Evolutionary conservation across 2,329 filamentous ascomycete species (phyloP), one percentile per base, ranked within the genome.

Genomic region (Cladosporium sp.): DNA sequence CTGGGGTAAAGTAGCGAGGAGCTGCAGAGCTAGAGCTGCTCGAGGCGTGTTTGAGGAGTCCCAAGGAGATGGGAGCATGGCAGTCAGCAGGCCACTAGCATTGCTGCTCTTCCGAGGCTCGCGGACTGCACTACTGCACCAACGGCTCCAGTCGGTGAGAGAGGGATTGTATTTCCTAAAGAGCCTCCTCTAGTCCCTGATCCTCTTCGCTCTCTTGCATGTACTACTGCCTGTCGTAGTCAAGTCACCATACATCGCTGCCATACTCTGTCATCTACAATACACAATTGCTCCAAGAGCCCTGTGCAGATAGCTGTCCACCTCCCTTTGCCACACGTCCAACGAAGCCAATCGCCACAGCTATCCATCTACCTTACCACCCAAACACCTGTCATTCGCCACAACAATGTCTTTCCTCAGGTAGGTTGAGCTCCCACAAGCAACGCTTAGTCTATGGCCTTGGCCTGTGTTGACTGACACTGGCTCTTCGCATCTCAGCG

Each of bases 401-500:
- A 28, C 14, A 49, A 1, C 50, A 56, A 61, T 63, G 61, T 33
- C 61, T 16, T 63, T 63, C 61, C 61, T 63, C 50, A 46, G 35
- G 61, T 63, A 56, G 1, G n/a, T n/a, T n/a, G n/a, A n/a, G n/a
- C n/a, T n/a, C n/a, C n/a, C n/a, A n/a, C n/a, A n/a, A n/a, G n/a
- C n/a, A n/a, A n/a, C n/a, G n/a, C n/a, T n/a, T n/a, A n/a, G n/a
- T n/a, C n/a, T n/a, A n/a, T n/a, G n/a, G n/a, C n/a, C n/a, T n/a
- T n/a, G n/a, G n/a, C n/a, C n/a, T n/a, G n/a, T n/a, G n/a, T n/a
- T n/a, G n/a, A 46, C 21, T 57, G 12, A 49, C 35, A 37, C 37
- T 2, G n/a, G n/a, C n/a, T n/a, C n/a, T n/a, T n/a, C n/a, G 3
- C 26, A 8, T 5, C 7, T 7, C 50, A 74, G 72, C 56, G 69